Base-by-base conservation (phyloP, 768 basidiomycete genomes). In the Boletus bicolor region DNA sequence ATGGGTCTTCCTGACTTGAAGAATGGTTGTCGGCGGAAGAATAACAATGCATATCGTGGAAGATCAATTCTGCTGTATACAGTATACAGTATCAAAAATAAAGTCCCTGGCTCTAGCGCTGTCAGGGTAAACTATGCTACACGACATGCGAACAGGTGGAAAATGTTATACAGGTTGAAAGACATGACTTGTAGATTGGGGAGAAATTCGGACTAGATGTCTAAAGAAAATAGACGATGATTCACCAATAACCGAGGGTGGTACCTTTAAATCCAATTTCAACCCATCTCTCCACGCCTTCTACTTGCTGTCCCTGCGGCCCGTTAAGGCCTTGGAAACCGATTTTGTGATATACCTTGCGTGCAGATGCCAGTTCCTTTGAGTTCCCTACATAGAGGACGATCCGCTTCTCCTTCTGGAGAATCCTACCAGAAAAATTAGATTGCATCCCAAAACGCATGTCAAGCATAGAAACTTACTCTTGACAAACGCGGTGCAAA, bases 361-460 rank as follows among this genome's bases (percentile, higher is more conserved):
- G 65, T 1, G 65, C 65, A 5, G 65, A 26, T 7, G n/a, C 43
- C 17, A 67, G 41, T 5, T 57, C 63, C 0, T 50, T 17, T 3
- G 64, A 55, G 49, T 63, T 61, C 2, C 83, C 87, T 4, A 89
- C 89, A 48, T 85, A 91, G 1, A 91, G 76, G 0, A 83, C 83
- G 15, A 60, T 34, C 3, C 37, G 54, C 15, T 55, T 48, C 71
- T 74, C 84, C 35, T 61, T 60, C 26, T 60, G 50, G 1, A 82
- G 64, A 38, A 77, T 63, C 0, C 72, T 74, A 53, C 42, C 5
- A 43, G 35, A 34, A 39, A 24, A 37, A 53, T 62, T 53, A 62
- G 51, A 41, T 39, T 47, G 11, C 12, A 10, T 17, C 14, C 12
- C 14, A 17, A 36, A n/a, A 43, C 26, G 2, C 2, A 43, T 10